Evolutionary conservation across 345 rosid genomes (phyloP).

Genomic region (Balakata baccata): DNA sequence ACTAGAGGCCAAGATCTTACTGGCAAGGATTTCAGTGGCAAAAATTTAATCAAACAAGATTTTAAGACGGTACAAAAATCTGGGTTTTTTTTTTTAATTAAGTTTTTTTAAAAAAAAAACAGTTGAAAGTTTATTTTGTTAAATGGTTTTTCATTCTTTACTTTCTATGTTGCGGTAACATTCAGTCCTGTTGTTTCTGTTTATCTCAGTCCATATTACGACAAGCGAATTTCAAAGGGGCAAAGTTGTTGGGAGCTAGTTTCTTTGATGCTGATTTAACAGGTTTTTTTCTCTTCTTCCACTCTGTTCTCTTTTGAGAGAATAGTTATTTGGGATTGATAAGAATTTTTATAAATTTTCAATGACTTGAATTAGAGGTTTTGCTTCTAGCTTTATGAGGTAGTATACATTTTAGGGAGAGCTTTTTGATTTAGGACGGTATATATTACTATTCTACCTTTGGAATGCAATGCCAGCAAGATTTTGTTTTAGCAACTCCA

Average conservation of each 20-base stretch:
- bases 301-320: background rate
- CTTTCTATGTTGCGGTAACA: background rate
- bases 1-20: constrained; percentile 92
- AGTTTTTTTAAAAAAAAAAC: background rate
- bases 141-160: background rate
- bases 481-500: background rate
- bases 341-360: background rate
- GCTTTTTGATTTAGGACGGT: background rate
- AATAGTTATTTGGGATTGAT: background rate
- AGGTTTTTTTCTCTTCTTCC: constrained; percentile 36
- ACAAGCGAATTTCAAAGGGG: constrained; percentile 88
- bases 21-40: constrained; percentile 83
- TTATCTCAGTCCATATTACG: constrained; percentile 69
- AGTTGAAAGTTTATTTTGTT: background rate
- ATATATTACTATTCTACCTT: background rate
- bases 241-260: constrained; percentile 89
- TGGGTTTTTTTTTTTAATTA: background rate
- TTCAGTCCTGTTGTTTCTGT: constrained; percentile 7
- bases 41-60: constrained; percentile 77
- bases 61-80: constrained; percentile 66
- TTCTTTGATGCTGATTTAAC: constrained; percentile 95
- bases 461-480: background rate
- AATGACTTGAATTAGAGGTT: constrained; percentile 1
- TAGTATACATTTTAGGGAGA: background rate
- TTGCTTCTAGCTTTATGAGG: background rate